Evolutionary conservation across 805 yeast species (phyloP).

Genomic region (Myxozyma vanderwaltii): DNA sequence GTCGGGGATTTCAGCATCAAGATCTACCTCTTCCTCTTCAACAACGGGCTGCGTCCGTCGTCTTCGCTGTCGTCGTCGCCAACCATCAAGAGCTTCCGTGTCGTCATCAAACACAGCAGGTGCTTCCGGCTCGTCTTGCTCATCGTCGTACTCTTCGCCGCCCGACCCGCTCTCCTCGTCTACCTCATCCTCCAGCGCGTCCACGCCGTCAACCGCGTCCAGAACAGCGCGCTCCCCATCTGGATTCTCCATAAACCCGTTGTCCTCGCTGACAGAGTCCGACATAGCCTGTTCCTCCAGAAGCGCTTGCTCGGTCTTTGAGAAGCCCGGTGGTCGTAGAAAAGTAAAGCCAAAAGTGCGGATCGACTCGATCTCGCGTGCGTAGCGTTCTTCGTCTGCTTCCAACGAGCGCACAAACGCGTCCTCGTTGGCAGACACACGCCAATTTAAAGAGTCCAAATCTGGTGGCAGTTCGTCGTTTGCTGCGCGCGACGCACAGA

Average conservation of each 20-base stretch:
- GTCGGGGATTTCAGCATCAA: slow-evolving; percentile 36
- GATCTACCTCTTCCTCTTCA: slow-evolving; percentile 31
- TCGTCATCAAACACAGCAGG: slow-evolving; percentile 39
- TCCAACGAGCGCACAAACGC: slow-evolving; percentile 9
- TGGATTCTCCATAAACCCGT: slow-evolving; percentile 43
- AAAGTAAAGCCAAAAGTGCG: slow-evolving; percentile 52
- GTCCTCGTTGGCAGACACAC: background rate
- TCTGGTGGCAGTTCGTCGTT: background rate
- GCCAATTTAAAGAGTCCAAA: background rate
- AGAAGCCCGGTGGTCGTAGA: slow-evolving; percentile 61
- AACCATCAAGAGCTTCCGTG: slow-evolving; percentile 34
- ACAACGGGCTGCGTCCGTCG: slow-evolving; percentile 21
- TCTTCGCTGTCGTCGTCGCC: slow-evolving; percentile 36
- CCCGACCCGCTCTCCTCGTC: slow-evolving; percentile 37
- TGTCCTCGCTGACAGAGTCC: slow-evolving; percentile 42
- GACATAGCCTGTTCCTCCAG: slow-evolving; percentile 38
- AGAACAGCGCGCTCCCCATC: slow-evolving; percentile 17
- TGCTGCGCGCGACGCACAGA: slow-evolving; percentile 11
- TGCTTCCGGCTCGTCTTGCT: slow-evolving; percentile 3
- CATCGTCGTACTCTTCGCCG: slow-evolving; percentile 28
- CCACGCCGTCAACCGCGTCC: slow-evolving; percentile 36
- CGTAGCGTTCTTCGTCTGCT: slow-evolving; percentile 18
- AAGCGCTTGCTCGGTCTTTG: slow-evolving; percentile 51
- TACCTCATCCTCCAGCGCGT: slow-evolving; percentile 34
- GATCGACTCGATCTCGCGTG: slow-evolving; percentile 37